Conservation (phyloP, 108 stramenopile species). For the Cyclotella atomus region DNA sequence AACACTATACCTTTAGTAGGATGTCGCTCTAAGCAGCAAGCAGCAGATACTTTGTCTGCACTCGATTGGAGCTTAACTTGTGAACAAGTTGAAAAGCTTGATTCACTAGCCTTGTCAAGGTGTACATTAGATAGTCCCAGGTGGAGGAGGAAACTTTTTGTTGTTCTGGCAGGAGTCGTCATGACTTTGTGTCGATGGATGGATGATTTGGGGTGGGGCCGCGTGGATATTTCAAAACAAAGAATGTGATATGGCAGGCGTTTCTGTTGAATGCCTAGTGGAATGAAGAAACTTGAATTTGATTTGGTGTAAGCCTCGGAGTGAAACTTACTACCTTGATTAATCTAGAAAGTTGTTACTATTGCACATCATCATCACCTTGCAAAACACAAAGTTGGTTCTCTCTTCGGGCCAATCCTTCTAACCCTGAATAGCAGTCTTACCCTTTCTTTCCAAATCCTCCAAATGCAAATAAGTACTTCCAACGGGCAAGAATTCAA, state of each 20-base stretch:
- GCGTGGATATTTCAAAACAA: background rate
- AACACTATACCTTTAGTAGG: slow-evolving; percentile 72
- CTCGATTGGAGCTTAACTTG: slow-evolving; percentile 52
- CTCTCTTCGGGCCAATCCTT: too few relatives aligned
- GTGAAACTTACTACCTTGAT: too few relatives aligned
- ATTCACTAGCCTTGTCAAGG: slow-evolving; percentile 50
- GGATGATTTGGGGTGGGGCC: slow-evolving; percentile 10
- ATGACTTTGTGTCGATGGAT: slow-evolving; percentile 35
- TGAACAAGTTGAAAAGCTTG: slow-evolving; percentile 57
- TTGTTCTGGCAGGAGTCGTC: slow-evolving; percentile 51
- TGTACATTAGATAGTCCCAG: slow-evolving; percentile 56
- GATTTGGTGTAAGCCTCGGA: too few relatives aligned
- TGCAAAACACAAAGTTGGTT: too few relatives aligned
- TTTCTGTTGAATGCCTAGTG: too few relatives aligned
- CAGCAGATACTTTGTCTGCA: slow-evolving; percentile 56
- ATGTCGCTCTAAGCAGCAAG: slow-evolving; percentile 61
- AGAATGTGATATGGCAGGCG: too few relatives aligned
- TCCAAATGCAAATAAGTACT: slow-evolving; percentile 89
- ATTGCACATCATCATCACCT: too few relatives aligned
- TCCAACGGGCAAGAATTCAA: slow-evolving; percentile 92
- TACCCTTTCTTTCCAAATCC: slow-evolving; percentile 78
- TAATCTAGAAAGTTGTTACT: too few relatives aligned
- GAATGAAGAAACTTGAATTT: too few relatives aligned
- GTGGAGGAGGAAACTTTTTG: slow-evolving; percentile 60
- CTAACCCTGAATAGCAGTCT: slow-evolving; percentile 55